A percentile compares a stretch with the other conserved stretches of the same genome.
Conservation (phyloP, 192 early-diverging fungal genomes). For the Geranomyces michiganensis region DNA sequence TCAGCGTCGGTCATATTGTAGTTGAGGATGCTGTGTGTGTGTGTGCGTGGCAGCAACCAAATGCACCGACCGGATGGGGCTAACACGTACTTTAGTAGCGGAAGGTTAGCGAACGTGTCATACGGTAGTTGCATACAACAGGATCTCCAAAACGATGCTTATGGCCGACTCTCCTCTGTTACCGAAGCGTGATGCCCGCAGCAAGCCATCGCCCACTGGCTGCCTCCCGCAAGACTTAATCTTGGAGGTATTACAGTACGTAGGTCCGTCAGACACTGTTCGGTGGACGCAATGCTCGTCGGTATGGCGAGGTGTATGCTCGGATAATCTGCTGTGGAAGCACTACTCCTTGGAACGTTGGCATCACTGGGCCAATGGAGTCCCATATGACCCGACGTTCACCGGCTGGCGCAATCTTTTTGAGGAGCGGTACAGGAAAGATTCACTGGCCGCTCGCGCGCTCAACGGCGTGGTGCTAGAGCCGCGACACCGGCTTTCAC, state of each 20-base stretch:
- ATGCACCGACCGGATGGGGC: too few relatives aligned
- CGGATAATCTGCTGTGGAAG: constrained; percentile 26
- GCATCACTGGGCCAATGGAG: not conserved
- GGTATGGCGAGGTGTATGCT: constrained; percentile 11
- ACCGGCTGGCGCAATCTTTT: constrained; percentile 2
- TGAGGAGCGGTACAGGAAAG: not conserved
- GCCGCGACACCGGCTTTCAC: not conserved
- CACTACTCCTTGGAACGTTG: not conserved
- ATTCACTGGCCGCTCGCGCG: not conserved
- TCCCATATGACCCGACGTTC: not conserved
- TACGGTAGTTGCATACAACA: too few relatives aligned
- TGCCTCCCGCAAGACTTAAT: not conserved
- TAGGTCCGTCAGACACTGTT: not conserved
- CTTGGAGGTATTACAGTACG: not conserved
- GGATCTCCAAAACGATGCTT: too few relatives aligned
- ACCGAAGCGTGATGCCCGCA: too few relatives aligned
- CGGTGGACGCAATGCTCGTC: not conserved
- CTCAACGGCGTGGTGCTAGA: not conserved
- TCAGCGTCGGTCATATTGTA: constrained; percentile 14
- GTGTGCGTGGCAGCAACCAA: too few relatives aligned
- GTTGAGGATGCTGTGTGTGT: too few relatives aligned
- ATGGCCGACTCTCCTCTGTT: too few relatives aligned
- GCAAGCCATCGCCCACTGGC: not conserved
- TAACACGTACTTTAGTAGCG: too few relatives aligned
- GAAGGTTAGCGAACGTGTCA: too few relatives aligned